Percentiles rank a stretch among this genome's conserved stretches.
These are phyloP conservation scores for Gastroboletus turbinatus DNA, from an alignment of 1,284 basidiomycete species.

Conservation along the genomic window DNA sequence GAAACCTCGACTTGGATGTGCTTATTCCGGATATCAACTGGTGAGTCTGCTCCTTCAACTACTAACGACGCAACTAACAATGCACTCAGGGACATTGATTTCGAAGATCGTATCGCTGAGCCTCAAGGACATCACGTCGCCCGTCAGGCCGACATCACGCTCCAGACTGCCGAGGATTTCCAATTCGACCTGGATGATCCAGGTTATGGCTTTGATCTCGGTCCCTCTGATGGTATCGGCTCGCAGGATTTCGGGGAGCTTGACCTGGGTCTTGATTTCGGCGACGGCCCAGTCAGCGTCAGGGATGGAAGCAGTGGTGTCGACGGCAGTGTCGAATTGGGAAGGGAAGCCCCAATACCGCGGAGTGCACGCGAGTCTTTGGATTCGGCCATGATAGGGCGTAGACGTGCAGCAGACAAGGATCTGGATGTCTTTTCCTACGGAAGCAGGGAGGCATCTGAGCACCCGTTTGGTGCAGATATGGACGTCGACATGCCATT, in stretches of 20 bases:
- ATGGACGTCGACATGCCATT: slow-evolving; percentile 61
- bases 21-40: slow-evolving; percentile 82
- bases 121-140: slow-evolving; percentile 79
- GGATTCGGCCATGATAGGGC: slow-evolving; percentile 56
- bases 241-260: slow-evolving; percentile 80
- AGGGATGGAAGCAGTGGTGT: slow-evolving; percentile 45
- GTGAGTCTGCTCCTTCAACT: slow-evolving; percentile 37
- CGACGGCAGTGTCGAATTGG: slow-evolving; percentile 70
- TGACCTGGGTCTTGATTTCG: slow-evolving; percentile 73
- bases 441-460: slow-evolving; percentile 61
- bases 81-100: slow-evolving; percentile 67
- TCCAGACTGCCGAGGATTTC: slow-evolving; percentile 69
- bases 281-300: slow-evolving; percentile 47
- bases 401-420: slow-evolving; percentile 45
- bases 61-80: background rate
- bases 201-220: slow-evolving; percentile 64
- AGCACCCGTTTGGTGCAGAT: slow-evolving; percentile 60
- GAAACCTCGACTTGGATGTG: slow-evolving; percentile 73
- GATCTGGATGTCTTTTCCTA: slow-evolving; percentile 58
- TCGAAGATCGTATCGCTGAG: slow-evolving; percentile 64
- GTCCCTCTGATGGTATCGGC: slow-evolving; percentile 78
- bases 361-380: slow-evolving; percentile 54
- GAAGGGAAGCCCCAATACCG: slow-evolving; percentile 62
- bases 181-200: slow-evolving; percentile 60
- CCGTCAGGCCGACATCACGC: slow-evolving; percentile 80